Evolutionary conservation across 2,329 filamentous ascomycete genomes (phyloP).

Genomic region (Metarhizium anisopliae): DNA sequence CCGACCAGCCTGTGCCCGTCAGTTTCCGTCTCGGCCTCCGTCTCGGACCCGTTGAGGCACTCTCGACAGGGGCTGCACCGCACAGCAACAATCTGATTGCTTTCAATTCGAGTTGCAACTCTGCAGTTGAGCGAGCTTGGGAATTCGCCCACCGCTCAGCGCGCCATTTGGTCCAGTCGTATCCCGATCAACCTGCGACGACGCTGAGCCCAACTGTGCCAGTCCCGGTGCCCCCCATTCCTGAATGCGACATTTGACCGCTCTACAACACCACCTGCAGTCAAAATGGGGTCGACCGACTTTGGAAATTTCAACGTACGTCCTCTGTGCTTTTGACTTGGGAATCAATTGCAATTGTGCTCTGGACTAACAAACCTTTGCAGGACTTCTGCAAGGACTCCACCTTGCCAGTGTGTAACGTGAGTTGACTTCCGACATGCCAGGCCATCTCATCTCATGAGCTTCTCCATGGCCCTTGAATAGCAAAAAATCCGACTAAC

Average conservation of each 20-base stretch:
- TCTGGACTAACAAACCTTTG: conserved; percentile 17
- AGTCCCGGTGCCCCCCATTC: background rate
- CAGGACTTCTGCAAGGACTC: conserved; percentile 79
- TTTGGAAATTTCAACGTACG: conserved; percentile 53
- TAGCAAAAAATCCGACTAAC: background rate
- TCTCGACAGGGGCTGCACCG: background rate
- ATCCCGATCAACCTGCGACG: background rate
- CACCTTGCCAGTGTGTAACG: conserved; percentile 77
- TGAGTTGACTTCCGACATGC: conserved; percentile 35
- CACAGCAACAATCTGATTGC: background rate
- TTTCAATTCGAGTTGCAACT: background rate
- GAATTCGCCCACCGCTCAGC: conserved; percentile 11
- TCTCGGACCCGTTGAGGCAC: background rate
- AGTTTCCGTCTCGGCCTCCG: background rate
- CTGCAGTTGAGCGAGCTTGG: background rate
- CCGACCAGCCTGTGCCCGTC: background rate
- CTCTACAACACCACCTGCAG: conserved; percentile 15
- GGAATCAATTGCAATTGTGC: background rate
- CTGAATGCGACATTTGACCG: conserved; percentile 4
- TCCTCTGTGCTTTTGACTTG: background rate
- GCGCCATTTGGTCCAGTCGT: conserved; percentile 2
- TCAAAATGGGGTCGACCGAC: conserved; percentile 49
- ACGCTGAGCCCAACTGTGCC: background rate
- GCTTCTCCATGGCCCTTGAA: conserved; percentile 1
- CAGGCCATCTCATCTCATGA: conserved; percentile 6